These are phyloP conservation scores for Apophysomyces elegans DNA, from an alignment of 371 early-diverging fungal genomes.

Conservation along the genomic window DNA sequence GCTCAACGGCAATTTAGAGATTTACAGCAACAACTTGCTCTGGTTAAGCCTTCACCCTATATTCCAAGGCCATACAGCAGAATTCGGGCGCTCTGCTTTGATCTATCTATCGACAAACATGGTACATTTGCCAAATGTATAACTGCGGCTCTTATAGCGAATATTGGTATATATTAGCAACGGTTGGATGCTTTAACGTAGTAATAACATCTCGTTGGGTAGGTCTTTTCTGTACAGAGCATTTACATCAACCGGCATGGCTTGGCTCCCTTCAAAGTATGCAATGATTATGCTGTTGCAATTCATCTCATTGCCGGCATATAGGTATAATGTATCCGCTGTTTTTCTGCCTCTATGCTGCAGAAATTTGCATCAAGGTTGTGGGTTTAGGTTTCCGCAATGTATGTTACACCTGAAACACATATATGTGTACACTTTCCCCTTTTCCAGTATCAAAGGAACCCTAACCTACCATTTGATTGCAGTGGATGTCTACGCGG, in stretches of 20 bases:
- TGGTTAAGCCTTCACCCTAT: constrained; percentile 50
- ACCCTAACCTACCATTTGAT: neutral
- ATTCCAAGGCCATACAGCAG: constrained; percentile 38
- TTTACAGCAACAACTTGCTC: constrained; percentile 50
- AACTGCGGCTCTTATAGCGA: constrained; percentile 35
- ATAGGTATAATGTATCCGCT: constrained; percentile 34
- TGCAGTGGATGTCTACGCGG: constrained; percentile 45
- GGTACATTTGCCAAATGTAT: constrained; percentile 47
- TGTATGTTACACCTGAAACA: constrained; percentile 21
- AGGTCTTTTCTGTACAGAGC: constrained; percentile 42
- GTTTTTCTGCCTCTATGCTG: constrained; percentile 41
- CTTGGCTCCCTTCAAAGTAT: constrained; percentile 41
- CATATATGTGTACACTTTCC: too few relatives aligned
- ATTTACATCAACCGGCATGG: constrained; percentile 37
- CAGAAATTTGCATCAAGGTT: constrained; percentile 50
- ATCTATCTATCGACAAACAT: constrained; percentile 49
- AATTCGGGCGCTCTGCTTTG: constrained; percentile 48
- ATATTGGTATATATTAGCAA: constrained; percentile 27
- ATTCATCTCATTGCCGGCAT: neutral
- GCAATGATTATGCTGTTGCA: neutral
- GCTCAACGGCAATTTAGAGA: constrained; percentile 58
- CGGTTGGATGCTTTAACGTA: neutral
- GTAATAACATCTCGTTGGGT: neutral
- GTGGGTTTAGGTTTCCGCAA: constrained; percentile 49
- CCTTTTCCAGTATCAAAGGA: neutral